A percentile compares a stretch with the other conserved stretches of the same genome.
Conservation (phyloP, 352 stramenopile species). For the Globisporangium barbulae region DNA sequence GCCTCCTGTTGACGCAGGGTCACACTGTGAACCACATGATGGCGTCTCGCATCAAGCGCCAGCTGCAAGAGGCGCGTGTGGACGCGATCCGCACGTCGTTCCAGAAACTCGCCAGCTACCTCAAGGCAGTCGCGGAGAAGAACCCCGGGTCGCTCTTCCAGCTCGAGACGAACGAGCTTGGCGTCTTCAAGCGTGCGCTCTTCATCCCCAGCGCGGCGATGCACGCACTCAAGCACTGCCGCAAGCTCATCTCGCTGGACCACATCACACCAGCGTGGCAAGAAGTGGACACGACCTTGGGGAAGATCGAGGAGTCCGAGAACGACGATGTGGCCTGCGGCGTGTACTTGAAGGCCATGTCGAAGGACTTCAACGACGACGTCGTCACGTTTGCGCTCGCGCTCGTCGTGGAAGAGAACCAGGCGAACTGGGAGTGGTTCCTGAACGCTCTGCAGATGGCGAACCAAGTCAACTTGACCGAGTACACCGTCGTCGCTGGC, state of each 20-base stretch:
- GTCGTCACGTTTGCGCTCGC: conserved; percentile 63
- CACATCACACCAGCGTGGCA: conserved; percentile 45
- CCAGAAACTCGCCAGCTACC: conserved; percentile 60
- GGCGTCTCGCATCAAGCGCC: conserved; percentile 74
- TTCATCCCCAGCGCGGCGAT: conserved; percentile 57
- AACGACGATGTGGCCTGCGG: conserved; percentile 70
- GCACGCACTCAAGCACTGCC: conserved; percentile 50
- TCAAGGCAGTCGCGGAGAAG: conserved; percentile 62
- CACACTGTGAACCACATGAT: conserved; percentile 84
- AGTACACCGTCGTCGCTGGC: conserved; percentile 69
- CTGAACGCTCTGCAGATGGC: conserved; percentile 42
- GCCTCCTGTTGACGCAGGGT: conserved; percentile 63
- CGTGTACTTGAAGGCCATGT: conserved; percentile 69
- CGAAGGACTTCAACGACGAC: conserved; percentile 74
- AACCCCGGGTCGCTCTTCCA: conserved; percentile 56
- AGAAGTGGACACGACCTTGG: conserved; percentile 28
- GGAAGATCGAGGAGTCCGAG: conserved; percentile 49
- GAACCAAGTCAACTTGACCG: conserved; percentile 42
- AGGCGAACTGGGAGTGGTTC: conserved; percentile 80
- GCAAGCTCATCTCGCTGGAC: conserved; percentile 61
- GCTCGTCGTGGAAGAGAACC: conserved; percentile 59
- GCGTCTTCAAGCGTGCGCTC: conserved; percentile 58
- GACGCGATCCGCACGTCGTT: conserved; percentile 60
- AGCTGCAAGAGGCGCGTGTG: conserved; percentile 59
- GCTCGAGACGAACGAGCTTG: conserved; percentile 47